Evolutionary conservation across 371 early-diverging fungal genomes (phyloP).

Genomic region (Rhizopus stolonifer): DNA sequence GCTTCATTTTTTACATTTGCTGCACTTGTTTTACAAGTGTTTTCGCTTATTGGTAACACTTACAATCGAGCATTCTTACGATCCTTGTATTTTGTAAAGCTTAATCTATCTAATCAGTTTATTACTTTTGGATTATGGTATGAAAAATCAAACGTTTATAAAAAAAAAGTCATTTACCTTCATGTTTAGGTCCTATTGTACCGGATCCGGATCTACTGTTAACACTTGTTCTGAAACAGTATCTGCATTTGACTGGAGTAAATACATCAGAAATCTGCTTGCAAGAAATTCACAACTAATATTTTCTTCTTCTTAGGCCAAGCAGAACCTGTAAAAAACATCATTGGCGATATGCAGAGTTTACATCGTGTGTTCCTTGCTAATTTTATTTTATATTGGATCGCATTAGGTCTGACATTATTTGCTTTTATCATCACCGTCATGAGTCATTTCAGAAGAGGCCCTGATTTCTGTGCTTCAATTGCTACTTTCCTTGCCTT

Average conservation of each 20-base stretch:
- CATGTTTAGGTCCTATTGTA: conserved; percentile 36
- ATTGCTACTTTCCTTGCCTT: conserved; percentile 22
- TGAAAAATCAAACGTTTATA: neutral
- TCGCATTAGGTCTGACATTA: conserved; percentile 38
- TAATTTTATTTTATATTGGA: conserved; percentile 43
- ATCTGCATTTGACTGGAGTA: conserved; percentile 45
- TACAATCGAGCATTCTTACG: conserved; percentile 41
- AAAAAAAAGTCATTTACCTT: neutral
- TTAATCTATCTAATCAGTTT: conserved; percentile 18
- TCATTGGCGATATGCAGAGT: conserved; percentile 5
- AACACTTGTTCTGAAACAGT: conserved; percentile 30
- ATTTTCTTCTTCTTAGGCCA: neutral
- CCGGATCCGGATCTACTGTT: conserved; percentile 26
- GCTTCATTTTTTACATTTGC: conserved; percentile 49
- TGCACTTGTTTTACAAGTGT: conserved; percentile 44
- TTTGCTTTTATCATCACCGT: conserved; percentile 38
- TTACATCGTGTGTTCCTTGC: conserved; percentile 31
- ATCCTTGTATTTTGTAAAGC: conserved; percentile 39
- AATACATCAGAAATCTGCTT: too few species aligned
- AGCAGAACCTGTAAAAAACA: neutral
- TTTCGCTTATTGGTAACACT: conserved; percentile 43
- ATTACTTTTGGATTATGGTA: conserved; percentile 45
- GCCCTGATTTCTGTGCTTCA: conserved; percentile 32
- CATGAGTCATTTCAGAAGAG: conserved; percentile 32
- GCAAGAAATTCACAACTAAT: too few species aligned